Conservation (phyloP, 139 green algal genomes). For the Chlamydomonas sphaeroides region DNA sequence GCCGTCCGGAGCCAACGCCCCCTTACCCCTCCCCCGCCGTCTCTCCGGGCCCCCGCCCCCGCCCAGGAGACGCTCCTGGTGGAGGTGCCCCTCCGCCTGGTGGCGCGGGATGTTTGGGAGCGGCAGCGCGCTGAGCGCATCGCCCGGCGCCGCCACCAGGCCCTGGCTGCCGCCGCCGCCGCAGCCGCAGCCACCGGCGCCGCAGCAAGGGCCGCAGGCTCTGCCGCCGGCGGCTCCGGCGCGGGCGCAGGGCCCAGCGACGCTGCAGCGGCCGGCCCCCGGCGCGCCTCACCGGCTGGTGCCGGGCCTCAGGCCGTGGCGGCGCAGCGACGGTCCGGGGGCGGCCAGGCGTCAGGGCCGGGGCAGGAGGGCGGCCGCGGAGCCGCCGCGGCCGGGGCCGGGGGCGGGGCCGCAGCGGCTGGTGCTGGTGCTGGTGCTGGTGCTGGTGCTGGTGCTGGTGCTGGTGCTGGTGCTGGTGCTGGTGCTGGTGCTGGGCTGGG, state of each 20-base stretch:
- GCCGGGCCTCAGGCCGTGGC: too few relatives aligned
- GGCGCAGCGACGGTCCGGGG: too few relatives aligned
- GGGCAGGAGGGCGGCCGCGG: too few relatives aligned
- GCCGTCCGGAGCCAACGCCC: not conserved
- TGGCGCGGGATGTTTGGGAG: constrained; percentile 5
- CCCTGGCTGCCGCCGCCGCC: not conserved
- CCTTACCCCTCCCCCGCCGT: not conserved
- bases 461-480: too few relatives aligned
- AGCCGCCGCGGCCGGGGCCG: too few relatives aligned
- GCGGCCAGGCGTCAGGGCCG: too few relatives aligned
- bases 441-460: too few relatives aligned
- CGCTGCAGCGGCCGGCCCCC: not conserved
- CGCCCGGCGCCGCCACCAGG: too few relatives aligned
- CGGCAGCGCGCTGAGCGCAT: not conserved
- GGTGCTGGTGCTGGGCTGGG: too few relatives aligned
- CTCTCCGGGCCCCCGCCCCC: not conserved
- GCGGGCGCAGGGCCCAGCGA: not conserved
- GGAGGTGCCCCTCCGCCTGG: constrained; percentile 12
- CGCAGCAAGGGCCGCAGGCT: not conserved
- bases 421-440: too few relatives aligned
- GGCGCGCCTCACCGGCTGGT: too few relatives aligned
- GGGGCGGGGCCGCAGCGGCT: too few relatives aligned
- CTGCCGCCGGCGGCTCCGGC: not conserved
- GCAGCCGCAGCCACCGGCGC: not conserved
- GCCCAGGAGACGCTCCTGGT: constrained; percentile 23